Percentiles rank a stretch among this genome's conserved stretches.
Evolutionary conservation across 1,284 basidiomycete species (phyloP).

Genomic region (Papiliotrema flavescens): DNA sequence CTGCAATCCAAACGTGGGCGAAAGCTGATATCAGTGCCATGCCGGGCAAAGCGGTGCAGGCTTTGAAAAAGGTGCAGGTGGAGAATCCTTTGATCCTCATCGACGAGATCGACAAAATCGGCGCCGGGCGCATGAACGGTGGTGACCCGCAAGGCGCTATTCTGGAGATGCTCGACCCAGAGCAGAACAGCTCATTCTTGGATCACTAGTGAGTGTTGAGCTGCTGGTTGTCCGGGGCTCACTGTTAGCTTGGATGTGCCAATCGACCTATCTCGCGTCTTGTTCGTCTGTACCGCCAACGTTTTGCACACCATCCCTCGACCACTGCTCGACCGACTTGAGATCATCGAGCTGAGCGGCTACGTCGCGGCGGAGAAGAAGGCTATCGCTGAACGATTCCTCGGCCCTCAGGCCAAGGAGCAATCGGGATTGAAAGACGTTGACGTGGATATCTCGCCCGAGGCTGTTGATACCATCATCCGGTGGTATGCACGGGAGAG

Average conservation of each 20-base stretch:
- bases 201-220: constrained; percentile 76
- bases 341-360: constrained; percentile 92
- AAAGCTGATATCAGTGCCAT: constrained; percentile 60
- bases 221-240: background rate
- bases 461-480: constrained; percentile 84
- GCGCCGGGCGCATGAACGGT: constrained; percentile 74
- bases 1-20: background rate
- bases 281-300: constrained; percentile 98
- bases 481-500: constrained; percentile 97
- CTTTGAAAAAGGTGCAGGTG: constrained; percentile 91
- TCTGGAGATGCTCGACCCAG: constrained; percentile 96
- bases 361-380: constrained; percentile 97
- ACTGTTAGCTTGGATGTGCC: constrained; percentile 83
- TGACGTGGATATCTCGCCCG: constrained; percentile 71
- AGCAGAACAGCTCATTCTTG: constrained; percentile 93
- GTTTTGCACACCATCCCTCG: constrained; percentile 94
- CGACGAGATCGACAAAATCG: constrained; percentile 98
- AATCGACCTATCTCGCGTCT: constrained; percentile 89
- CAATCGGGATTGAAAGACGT: constrained; percentile 79
- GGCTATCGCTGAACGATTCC: constrained; percentile 85
- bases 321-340: constrained; percentile 93
- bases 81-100: constrained; percentile 96
- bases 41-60: constrained; percentile 97
- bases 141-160: constrained; percentile 93
- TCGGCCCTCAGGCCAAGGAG: constrained; percentile 92